phyloP scores from a whole-genome alignment of 2,329 filamentous ascomycete genomes.

The Colletotrichum magnum region DNA sequence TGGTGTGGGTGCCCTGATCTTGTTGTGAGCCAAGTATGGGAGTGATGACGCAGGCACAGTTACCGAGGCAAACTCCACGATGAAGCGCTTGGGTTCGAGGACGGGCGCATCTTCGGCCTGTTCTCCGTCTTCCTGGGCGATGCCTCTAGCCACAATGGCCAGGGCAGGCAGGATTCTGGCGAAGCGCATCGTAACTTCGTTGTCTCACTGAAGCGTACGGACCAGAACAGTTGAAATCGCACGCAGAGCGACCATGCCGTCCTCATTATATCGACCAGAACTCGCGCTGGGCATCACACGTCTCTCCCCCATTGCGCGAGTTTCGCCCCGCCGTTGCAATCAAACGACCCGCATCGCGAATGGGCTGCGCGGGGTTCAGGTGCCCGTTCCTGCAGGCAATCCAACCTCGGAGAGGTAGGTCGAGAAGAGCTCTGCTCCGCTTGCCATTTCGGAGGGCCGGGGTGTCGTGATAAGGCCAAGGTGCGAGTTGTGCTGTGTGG shows the following conservation, averaged over 20 bases:
- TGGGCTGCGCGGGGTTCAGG: conserved; percentile 1
- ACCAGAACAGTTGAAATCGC: no score
- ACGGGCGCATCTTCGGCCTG: background rate
- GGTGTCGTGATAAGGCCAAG: background rate
- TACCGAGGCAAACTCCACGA: conserved; percentile 30
- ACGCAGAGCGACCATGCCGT: no score
- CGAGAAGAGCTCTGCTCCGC: conserved; percentile 10
- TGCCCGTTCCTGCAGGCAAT: conserved; percentile 23
- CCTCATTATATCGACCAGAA: no score
- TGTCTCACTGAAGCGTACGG: background rate
- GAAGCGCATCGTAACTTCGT: conserved; percentile 23
- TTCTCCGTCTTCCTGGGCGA: conserved; percentile 5
- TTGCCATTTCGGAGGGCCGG: conserved; percentile 7
- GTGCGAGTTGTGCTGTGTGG: no score
- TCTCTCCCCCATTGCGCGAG: background rate
- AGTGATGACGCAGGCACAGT: background rate
- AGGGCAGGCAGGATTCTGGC: conserved; percentile 7
- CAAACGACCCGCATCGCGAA: conserved; percentile 13
- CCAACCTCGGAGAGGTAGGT: conserved; percentile 36
- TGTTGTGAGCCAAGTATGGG: background rate
- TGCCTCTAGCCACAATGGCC: background rate
- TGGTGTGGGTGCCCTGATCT: conserved; percentile 2
- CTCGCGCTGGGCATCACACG: background rate
- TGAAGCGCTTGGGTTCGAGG: conserved; percentile 35
- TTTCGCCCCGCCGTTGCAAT: conserved; percentile 21